phyloP scores from a whole-genome alignment of 2,329 filamentous ascomycete genomes.

The Aspergillus novoparasiticus region DNA sequence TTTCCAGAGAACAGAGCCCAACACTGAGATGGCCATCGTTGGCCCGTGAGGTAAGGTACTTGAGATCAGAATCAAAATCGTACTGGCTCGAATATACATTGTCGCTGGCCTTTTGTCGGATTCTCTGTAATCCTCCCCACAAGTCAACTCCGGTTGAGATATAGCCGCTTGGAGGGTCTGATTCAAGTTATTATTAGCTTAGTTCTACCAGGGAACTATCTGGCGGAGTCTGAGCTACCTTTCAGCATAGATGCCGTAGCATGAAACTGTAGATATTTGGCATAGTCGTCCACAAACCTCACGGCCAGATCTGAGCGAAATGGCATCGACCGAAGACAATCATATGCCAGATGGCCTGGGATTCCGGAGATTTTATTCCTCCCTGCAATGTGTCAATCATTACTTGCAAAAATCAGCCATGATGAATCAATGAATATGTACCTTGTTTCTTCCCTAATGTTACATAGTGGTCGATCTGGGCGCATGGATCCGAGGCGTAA shows the following conservation, averaged over 20 bases:
- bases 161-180: conserved; percentile 55
- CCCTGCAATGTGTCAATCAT: not conserved
- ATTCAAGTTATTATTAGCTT: not conserved
- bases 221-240: conserved; percentile 7
- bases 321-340: conserved; percentile 33
- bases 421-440: fast-evolving
- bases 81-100: conserved; percentile 56
- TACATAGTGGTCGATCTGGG: not conserved
- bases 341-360: conserved; percentile 19
- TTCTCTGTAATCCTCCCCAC: conserved; percentile 47
- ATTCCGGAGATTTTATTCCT: not conserved
- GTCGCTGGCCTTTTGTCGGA: conserved; percentile 46
- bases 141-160: conserved; percentile 54
- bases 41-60: conserved; percentile 54
- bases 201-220: not conserved
- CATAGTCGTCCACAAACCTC: conserved; percentile 27
- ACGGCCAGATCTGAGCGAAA: conserved; percentile 28
- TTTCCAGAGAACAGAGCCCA: conserved; percentile 29
- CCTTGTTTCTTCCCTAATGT: not conserved
- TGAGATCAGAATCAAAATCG: conserved; percentile 59
- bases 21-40: conserved; percentile 63
- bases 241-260: conserved; percentile 53
- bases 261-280: conserved; percentile 51
- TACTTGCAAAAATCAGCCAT: not conserved
- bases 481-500: not conserved